Conservation (phyloP, 371 early-diverging fungal species). For the Syncephalastrum monosporum region DNA sequence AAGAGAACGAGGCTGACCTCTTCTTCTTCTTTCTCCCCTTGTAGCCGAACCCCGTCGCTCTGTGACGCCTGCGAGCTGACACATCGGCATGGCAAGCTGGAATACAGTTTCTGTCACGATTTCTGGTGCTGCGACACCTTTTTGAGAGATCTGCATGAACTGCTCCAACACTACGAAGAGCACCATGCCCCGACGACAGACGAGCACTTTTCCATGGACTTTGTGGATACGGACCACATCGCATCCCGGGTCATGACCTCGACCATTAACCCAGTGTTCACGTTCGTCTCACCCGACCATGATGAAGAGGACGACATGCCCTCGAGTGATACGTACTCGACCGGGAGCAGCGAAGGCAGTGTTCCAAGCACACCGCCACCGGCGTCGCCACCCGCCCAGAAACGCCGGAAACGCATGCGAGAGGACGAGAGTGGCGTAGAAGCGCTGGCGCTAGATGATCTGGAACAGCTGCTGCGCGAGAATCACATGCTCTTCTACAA, state of each 20-base stretch:
- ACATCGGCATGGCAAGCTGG: conserved; percentile 65
- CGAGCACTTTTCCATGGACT: neutral
- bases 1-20: neutral
- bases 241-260: too few species aligned
- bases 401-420: too few species aligned
- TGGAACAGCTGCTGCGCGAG: neutral
- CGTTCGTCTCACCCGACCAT: neutral
- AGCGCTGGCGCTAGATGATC: conserved; percentile 1
- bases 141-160: conserved; percentile 81
- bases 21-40: neutral
- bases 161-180: conserved; percentile 92
- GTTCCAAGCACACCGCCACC: too few species aligned
- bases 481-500: conserved; percentile 25
- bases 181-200: conserved; percentile 74
- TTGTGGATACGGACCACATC: too few species aligned
- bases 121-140: conserved; percentile 85
- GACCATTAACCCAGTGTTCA: too few species aligned
- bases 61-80: conserved; percentile 3
- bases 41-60: too few species aligned
- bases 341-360: too few species aligned
- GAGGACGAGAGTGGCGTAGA: too few species aligned
- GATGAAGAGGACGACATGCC: conserved; percentile 13
- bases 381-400: too few species aligned
- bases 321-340: neutral
- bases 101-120: conserved; percentile 85